Evolutionary conservation across 345 rosid genomes (phyloP).

Genomic region (Euphorbia peplus): DNA sequence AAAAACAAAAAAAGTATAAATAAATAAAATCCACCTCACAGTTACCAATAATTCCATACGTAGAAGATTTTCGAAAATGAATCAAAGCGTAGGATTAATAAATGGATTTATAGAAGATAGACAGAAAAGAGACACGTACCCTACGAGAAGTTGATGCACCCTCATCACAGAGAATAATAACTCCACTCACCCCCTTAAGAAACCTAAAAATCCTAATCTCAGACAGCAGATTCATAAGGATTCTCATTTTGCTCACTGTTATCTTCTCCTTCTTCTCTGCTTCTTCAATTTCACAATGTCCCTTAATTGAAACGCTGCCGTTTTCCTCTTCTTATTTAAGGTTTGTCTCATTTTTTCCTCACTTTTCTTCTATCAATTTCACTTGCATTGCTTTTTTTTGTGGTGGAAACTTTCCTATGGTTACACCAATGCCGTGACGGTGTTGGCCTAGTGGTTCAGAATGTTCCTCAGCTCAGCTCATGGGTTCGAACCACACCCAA

Average conservation of each 20-base stretch:
- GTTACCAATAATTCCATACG: background rate
- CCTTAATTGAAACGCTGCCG: background rate
- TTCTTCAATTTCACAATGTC: background rate
- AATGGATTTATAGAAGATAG: constrained; percentile 16
- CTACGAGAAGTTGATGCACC: constrained; percentile 28
- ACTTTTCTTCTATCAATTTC: background rate
- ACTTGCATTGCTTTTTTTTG: constrained; percentile 3
- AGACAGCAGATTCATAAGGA: constrained; percentile 25
- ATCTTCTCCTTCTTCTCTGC: background rate
- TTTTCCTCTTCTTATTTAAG: background rate
- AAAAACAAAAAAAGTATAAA: background rate
- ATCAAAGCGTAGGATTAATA: too few species aligned
- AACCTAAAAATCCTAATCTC: constrained; percentile 22
- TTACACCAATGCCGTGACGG: too few species aligned
- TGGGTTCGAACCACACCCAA: too few species aligned
- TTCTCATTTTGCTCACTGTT: constrained; percentile 7
- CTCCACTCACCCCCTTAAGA: background rate
- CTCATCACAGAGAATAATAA: constrained; percentile 17
- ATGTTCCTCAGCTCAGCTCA: too few species aligned
- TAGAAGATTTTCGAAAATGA: background rate
- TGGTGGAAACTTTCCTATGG: background rate
- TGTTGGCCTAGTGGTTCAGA: too few species aligned
- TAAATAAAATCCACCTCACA: background rate
- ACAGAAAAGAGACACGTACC: constrained; percentile 15
- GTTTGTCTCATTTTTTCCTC: background rate